Percentiles rank a stretch among this genome's conserved stretches.
phyloP scores from a whole-genome alignment of 495 filamentous ascomycete species.

The Bryoglossum gracile region DNA sequence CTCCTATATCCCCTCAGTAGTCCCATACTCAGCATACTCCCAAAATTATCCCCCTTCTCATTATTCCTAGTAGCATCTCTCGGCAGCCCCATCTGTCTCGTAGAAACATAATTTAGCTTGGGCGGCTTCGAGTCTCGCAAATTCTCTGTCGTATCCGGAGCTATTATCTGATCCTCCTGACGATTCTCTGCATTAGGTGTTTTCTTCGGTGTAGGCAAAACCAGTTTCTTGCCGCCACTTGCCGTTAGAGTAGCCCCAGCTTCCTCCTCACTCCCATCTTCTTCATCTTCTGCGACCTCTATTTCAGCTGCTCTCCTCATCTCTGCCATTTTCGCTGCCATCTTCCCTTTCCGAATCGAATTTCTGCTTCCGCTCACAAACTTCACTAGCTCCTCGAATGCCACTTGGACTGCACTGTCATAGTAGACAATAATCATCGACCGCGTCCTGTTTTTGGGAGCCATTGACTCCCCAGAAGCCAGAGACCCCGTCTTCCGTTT shows the following conservation, averaged over 20 bases:
- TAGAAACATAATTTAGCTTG: constrained; percentile 16
- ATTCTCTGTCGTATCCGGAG: not conserved
- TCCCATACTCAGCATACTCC: constrained; percentile 13
- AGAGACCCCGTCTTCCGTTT: constrained; percentile 55
- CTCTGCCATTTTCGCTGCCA: constrained; percentile 53
- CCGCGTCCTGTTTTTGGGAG: constrained; percentile 57
- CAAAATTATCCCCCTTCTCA: not conserved
- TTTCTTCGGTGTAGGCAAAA: constrained; percentile 1
- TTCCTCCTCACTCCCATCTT: constrained; percentile 31
- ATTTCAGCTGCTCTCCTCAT: constrained; percentile 47
- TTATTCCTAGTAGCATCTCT: too few relatives aligned
- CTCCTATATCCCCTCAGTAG: constrained; percentile 15
- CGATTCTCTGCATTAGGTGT: constrained; percentile 2
- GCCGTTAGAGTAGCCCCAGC: not conserved
- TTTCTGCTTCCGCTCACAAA: constrained; percentile 74
- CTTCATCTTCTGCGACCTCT: constrained; percentile 39
- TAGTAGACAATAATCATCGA: constrained; percentile 85
- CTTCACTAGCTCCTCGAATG: constrained; percentile 73
- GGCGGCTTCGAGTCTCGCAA: constrained; percentile 21
- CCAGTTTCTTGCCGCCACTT: not conserved
- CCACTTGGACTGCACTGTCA: constrained; percentile 74
- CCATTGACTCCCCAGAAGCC: constrained; percentile 43
- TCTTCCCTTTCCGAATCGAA: constrained; percentile 73
- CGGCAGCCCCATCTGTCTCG: constrained; percentile 19
- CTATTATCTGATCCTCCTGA: not conserved